phyloP scores from a whole-genome alignment of 306 rosid genomes.

The Vigna angularis region DNA sequence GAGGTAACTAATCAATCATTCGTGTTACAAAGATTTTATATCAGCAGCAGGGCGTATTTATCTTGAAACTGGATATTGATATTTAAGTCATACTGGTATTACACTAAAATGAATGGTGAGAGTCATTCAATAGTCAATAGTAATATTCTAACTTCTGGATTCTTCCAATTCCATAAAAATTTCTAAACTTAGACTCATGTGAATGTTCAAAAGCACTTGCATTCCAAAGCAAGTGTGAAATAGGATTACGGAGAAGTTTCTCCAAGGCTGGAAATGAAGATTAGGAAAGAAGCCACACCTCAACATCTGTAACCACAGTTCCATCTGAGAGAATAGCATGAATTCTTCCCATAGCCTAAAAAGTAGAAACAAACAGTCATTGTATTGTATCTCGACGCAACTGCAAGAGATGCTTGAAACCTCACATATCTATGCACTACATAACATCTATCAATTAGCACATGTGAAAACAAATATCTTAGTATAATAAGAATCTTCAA shows the following conservation, averaged over 20 bases:
- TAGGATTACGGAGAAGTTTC: neutral
- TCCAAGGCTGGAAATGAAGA: conserved; percentile 12
- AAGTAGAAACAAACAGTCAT: conserved; percentile 39
- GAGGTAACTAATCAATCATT: neutral
- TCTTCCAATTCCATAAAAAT: neutral
- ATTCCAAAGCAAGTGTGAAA: conserved; percentile 4
- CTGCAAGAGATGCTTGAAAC: conserved; percentile 30
- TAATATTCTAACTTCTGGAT: conserved; percentile 4
- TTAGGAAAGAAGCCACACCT: conserved; percentile 58
- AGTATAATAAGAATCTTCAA: conserved; percentile 13
- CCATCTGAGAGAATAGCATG: conserved; percentile 92
- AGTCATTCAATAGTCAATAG: neutral
- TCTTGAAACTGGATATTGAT: conserved; percentile 14
- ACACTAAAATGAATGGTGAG: neutral
- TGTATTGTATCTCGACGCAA: conserved; percentile 4
- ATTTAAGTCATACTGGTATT: neutral
- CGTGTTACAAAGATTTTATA: conserved; percentile 6
- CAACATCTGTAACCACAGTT: conserved; percentile 86
- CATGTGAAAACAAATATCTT: conserved; percentile 14
- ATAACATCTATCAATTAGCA: neutral
- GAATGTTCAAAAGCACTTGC: conserved; percentile 1
- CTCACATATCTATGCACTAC: neutral
- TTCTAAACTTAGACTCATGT: conserved; percentile 18
- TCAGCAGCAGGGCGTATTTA: neutral
- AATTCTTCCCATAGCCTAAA: conserved; percentile 91